Evolutionary conservation across 2,329 filamentous ascomycete genomes (phyloP), one percentile per base, ranked within the genome.

Genomic region (Penicillium sp.): DNA sequence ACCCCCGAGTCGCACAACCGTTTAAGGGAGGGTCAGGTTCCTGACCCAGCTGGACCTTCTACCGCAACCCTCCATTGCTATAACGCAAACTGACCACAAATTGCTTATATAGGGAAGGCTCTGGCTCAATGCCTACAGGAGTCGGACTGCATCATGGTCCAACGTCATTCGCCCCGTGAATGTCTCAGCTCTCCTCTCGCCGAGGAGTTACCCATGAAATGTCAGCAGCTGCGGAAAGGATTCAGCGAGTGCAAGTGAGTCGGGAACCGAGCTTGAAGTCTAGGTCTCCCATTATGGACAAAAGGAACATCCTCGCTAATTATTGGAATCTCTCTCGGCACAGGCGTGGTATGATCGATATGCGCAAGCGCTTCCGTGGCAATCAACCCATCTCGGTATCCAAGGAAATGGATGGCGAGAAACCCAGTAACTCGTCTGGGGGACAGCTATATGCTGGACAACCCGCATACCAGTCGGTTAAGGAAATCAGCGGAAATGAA

Each of bases 281-380:
- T 13, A 49, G 51, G 44, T 19, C 19, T 47, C 60, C 49, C 21
- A 57, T 38, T 19, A 17, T 23, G 19, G 8, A 39, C 13, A 9
- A 55, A 39, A 15, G 47, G 13, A 48, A 15, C 17, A 53, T 9
- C 4, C 13, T 51, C 15, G 39, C 62, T 66, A 53, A 66, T 33
- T 2, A 25, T 33, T 33, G 29, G 4, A 19, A 1, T 25, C 13
- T 47, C 7, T 31, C 23, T 43, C n/a, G 29, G 4, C 4, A 23
- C 21, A 78, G 76, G 72, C 89, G 93, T 64, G 94, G 94, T 64
- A 86, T 96, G 86, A 89, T 97, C 67, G 94, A 99, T 75, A 99
- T 99, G 94, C 90, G 94, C 75, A 97, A 97, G 80, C 89, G 94
- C 35, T 97, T 99, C 78, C 86, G 94, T 55, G 94, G 94, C 58